Percentiles rank a stretch among this genome's conserved stretches.
Evolutionary conservation across 75 land plant genomes (phyloP).

Genomic region (Gnetum montanum): DNA sequence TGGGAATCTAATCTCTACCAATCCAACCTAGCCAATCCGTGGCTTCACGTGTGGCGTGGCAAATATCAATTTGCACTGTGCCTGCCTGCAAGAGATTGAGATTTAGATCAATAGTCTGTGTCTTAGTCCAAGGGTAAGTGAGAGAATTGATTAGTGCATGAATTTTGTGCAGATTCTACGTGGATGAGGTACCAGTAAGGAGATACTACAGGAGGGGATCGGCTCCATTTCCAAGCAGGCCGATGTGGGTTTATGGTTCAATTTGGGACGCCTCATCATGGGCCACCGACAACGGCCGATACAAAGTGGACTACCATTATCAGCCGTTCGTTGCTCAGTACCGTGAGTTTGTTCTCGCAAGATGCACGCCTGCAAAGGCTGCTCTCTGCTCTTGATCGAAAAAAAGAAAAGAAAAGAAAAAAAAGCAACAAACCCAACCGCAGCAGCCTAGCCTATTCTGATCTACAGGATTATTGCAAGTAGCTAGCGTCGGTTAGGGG

Average conservation of each 20-base stretch:
- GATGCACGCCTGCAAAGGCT: constrained; percentile 26
- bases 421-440: too few relatives aligned
- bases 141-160: not conserved
- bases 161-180: constrained; percentile 34
- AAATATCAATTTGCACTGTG: too few relatives aligned
- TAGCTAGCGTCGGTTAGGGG: too few relatives aligned
- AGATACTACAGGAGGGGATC: constrained; percentile 33
- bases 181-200: constrained; percentile 53
- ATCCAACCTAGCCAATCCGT: too few relatives aligned
- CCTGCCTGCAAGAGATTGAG: too few relatives aligned
- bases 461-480: too few relatives aligned
- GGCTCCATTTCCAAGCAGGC: constrained; percentile 45
- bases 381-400: constrained; percentile 12
- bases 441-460: too few relatives aligned
- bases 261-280: constrained; percentile 86
- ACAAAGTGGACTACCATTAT: constrained; percentile 59
- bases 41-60: too few relatives aligned
- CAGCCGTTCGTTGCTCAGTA: constrained; percentile 57
- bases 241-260: constrained; percentile 70
- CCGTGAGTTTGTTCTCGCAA: constrained; percentile 30
- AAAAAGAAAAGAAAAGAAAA: too few relatives aligned
- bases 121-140: too few relatives aligned
- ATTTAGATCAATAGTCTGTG: too few relatives aligned
- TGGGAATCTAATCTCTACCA: too few relatives aligned
- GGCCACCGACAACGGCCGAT: constrained; percentile 70